A percentile compares a stretch with the other conserved stretches of the same genome.
Conservation (phyloP, 345 rosid genomes). For the Populus euphratica region DNA sequence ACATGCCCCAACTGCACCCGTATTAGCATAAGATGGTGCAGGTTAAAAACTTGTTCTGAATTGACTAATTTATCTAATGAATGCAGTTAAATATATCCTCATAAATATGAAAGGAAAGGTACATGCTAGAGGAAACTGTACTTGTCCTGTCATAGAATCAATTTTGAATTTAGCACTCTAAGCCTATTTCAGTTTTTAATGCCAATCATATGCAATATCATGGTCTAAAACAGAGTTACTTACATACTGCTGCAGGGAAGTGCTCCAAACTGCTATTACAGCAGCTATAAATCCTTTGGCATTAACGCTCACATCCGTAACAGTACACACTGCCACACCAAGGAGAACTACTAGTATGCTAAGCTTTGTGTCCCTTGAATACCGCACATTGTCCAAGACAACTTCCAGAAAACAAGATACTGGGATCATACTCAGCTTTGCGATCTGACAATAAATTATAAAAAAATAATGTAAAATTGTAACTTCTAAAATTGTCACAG, state of each 20-base stretch:
- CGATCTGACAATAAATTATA: conserved; percentile 55
- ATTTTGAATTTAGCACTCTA: not conserved
- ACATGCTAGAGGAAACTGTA: not conserved
- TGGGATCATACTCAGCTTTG: conserved; percentile 98
- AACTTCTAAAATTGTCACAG: conserved; percentile 10
- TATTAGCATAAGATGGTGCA: not conserved
- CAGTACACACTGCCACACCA: conserved; percentile 98
- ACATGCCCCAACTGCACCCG: not conserved
- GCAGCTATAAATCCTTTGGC: conserved; percentile 89
- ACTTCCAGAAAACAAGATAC: conserved; percentile 95
- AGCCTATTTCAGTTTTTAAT: conserved; percentile 1
- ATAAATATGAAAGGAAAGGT: not conserved
- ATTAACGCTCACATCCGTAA: conserved; percentile 96
- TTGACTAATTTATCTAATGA: not conserved
- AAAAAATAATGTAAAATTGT: not conserved
- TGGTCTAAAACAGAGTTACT: conserved; percentile 27
- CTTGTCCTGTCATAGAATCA: not conserved
- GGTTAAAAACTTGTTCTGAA: not conserved
- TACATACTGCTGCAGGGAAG: conserved; percentile 95
- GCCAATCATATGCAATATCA: not conserved
- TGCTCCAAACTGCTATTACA: conserved; percentile 93
- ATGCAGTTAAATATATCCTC: not conserved
- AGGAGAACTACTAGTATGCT: conserved; percentile 85
- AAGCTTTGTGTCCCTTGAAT: conserved; percentile 95
- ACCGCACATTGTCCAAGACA: conserved; percentile 81